Evolutionary conservation across 257 asterid species (phyloP), one percentile per base, ranked within the genome.

Genomic region (Echites panduratus): DNA sequence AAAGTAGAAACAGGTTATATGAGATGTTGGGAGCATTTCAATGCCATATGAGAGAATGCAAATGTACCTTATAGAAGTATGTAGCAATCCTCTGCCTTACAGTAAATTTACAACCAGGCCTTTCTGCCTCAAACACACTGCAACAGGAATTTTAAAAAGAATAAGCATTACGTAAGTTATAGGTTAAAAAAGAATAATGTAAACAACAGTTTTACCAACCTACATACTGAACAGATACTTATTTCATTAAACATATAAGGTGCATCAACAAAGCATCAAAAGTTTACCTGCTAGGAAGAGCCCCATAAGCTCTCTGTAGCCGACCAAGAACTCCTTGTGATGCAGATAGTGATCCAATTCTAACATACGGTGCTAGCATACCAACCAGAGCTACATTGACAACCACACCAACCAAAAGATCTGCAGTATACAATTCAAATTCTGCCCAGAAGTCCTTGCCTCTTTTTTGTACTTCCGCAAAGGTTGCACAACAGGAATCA

Each of bases 361-460:
- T 95, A 59, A 89, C 99, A 83, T 90, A 90, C 10, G 98, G 99
- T 73, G 99, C 99, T 66, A 95, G 81, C 96, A 95, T 82, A 49
- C 98, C 98, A 82, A 92, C 99, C 78, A 92, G 80, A 65, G 99
- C 98, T 81, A 92, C 97, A 80, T 95, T 90, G 27, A 95, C 99
- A 72, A 89, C 99, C 64, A 87, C 89, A 22, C 99, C 98, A 53
- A 92, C 99, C 75, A 92, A 73, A 80, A 95, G 96, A 82, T 95
- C 98, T 19, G 99, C 99, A 5, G 91, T 77, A 76, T 92, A 92
- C 79, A 95, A 73, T 77, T 95, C 99, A 75, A 95, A 91, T 79
- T 95, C 99, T 14, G 96, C 90, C 98, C 99, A 95, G 79, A 95
- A 95, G 68, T 90, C 97, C 81, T 95, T 85, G 73, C 98, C 99